Percentiles rank a stretch among this genome's conserved stretches.
These are phyloP conservation scores for Pythium rhizo-oryzae DNA, from an alignment of 352 stramenopile genomes.

Conservation along the genomic window DNA sequence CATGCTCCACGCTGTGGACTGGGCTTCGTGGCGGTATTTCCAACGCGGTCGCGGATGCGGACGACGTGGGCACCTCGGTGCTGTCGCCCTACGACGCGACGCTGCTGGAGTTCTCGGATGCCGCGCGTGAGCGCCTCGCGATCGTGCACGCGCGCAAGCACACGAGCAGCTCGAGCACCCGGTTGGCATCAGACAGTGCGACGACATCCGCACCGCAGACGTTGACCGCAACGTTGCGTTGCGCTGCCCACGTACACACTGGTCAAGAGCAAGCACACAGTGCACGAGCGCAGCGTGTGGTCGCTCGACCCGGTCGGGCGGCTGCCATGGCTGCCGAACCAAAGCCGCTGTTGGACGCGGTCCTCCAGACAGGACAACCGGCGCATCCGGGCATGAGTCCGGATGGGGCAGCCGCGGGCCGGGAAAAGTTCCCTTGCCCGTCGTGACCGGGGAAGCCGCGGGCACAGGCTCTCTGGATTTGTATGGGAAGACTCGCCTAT, in stretches of 20 bases:
- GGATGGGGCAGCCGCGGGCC: not conserved
- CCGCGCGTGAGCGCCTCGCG: conserved; percentile 51
- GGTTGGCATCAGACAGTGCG: too few species aligned
- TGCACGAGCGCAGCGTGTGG: too few species aligned
- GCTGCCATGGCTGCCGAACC: too few species aligned
- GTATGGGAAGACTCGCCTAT: not conserved
- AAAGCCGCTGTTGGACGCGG: not conserved
- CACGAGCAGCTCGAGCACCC: too few species aligned
- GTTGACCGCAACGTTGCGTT: too few species aligned
- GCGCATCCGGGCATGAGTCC: not conserved
- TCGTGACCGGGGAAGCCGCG: not conserved
- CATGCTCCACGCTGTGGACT: conserved; percentile 35
- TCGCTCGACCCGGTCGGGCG: too few species aligned
- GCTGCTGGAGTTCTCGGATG: conserved; percentile 54
- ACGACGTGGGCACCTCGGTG: conserved; percentile 8
- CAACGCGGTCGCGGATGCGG: too few species aligned
- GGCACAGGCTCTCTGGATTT: not conserved
- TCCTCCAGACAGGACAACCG: not conserved
- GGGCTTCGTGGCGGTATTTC: too few species aligned
- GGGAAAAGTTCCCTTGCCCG: not conserved
- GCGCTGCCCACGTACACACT: too few species aligned
- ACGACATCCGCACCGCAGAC: too few species aligned
- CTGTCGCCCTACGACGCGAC: conserved; percentile 79
- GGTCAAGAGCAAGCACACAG: too few species aligned
- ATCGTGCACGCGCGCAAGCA: conserved; percentile 29